Evolutionary conservation across 495 filamentous ascomycete species (phyloP), one percentile per base, ranked within the genome.

Genomic region (Thozetella sp.): DNA sequence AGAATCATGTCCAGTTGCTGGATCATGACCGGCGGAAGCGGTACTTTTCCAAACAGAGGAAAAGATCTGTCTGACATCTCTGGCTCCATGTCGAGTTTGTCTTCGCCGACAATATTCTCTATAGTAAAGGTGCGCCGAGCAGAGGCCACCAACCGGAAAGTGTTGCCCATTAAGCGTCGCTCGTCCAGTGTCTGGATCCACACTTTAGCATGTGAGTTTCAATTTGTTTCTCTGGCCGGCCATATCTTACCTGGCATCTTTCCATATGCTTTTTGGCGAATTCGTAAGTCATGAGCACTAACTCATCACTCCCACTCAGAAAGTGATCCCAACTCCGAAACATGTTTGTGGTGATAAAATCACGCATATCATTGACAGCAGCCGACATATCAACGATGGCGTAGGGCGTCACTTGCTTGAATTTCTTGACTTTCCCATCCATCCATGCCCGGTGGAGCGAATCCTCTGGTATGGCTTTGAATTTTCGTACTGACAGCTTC

Each of bases 1-100:
- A 74, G 62, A 22, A 78, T 71, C 53, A 69, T 68, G 53, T 77
- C 72, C 30, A 78, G 63, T 26, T 78, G 75, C 51, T 74, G 73
- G 43, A 72, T 69, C 71, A 78, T 74, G 45, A 78, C 69, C 1
- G 75, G 75, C 11, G 75, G 73, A 4, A 77, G 58, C 9, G 74
- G 75, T 13, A 75, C 66, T 40, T 73, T 70, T 20, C 65, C 65
- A 37, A 68, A 65, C 30, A 72, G 70, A 11, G 74, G 72, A 45
- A 60, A 72, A 1, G 57, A 63, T 48, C 63, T 56, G 55, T 74
- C 72, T 34, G 67, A 64, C 23, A 46, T 59, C 45, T 67, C 65
- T 20, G 62, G 58, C 1, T 34, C 25, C 67, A 74, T 73, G 19
- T 71, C 73, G 22, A 78, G 66, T 0, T 63, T 74, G 53, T 76